phyloP scores from a whole-genome alignment of 2,329 filamentous ascomycete species.

The Penicillium sp. region DNA sequence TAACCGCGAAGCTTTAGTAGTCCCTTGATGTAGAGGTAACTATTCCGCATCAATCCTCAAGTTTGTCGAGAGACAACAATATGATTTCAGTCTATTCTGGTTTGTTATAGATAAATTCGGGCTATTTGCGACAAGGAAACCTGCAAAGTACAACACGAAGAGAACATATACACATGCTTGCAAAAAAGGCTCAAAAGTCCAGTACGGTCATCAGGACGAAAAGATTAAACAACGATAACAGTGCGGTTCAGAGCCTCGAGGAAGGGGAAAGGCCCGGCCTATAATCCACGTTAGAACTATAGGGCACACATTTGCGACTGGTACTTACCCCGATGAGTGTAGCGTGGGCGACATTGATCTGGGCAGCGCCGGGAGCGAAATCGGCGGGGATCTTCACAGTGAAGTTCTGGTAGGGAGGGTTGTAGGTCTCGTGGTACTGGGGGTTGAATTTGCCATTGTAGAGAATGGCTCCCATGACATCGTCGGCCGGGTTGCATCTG shows the following conservation, averaged over 20 bases:
- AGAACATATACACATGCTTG: not conserved
- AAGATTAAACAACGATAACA: conserved; percentile 18
- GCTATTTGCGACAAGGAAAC: not conserved
- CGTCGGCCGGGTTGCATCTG: conserved; percentile 16
- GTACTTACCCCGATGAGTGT: conserved; percentile 29
- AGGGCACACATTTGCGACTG: not conserved
- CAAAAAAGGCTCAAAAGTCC: not conserved
- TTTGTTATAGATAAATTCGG: not conserved
- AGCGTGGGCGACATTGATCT: conserved; percentile 28
- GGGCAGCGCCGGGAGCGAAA: conserved; percentile 11
- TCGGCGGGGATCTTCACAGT: conserved; percentile 23
- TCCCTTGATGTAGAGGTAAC: no score
- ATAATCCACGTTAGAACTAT: conserved; percentile 2
- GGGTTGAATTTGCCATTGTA: conserved; percentile 29
- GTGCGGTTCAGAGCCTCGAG: conserved; percentile 26
- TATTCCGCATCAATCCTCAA: no score
- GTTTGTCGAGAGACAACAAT: no score
- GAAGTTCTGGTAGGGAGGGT: conserved; percentile 31
- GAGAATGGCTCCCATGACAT: conserved; percentile 23
- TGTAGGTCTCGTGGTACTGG: conserved; percentile 20
- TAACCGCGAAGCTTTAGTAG: no score
- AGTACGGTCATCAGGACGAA: not conserved
- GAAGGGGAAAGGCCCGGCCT: conserved; percentile 23
- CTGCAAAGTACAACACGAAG: not conserved
- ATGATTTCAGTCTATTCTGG: not conserved